These are phyloP conservation scores for Calonectria multiphialidica DNA, from an alignment of 2,329 filamentous ascomycete species.

Conservation along the genomic window DNA sequence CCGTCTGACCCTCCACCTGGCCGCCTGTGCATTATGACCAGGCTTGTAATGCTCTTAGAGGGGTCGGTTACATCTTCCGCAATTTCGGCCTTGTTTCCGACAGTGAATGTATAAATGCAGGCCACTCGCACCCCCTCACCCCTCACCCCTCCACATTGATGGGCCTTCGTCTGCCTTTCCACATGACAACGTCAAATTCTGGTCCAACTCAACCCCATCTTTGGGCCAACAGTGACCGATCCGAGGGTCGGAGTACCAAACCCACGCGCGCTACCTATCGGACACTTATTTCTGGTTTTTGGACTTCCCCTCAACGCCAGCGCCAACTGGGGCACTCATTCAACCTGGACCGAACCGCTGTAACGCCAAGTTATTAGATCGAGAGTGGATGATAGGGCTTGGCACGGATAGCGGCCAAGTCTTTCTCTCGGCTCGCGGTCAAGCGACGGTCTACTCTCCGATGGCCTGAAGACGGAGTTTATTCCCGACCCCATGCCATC, in stretches of 20 bases:
- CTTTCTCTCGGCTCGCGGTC: too few relatives aligned
- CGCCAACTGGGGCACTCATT: background rate
- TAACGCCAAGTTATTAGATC: background rate
- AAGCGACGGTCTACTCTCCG: too few relatives aligned
- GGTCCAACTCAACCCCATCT: background rate
- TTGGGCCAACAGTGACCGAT: background rate
- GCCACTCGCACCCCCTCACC: background rate
- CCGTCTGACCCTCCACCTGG: background rate
- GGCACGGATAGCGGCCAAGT: too few relatives aligned
- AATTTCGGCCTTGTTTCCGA: background rate
- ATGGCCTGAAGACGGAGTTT: too few relatives aligned
- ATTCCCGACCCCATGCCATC: too few relatives aligned
- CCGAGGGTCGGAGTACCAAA: background rate
- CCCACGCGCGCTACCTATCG: background rate
- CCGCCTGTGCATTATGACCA: too few relatives aligned
- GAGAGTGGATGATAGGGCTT: background rate
- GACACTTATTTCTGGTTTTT: background rate
- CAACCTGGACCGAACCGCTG: background rate
- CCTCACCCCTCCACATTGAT: background rate
- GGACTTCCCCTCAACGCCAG: background rate
- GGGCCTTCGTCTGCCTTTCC: background rate
- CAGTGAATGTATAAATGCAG: background rate
- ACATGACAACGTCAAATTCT: background rate
- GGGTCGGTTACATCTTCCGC: background rate
- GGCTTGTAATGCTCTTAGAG: background rate